phyloP scores from a whole-genome alignment of 2,329 filamentous ascomycete species.

The Thelonectria rubi region DNA sequence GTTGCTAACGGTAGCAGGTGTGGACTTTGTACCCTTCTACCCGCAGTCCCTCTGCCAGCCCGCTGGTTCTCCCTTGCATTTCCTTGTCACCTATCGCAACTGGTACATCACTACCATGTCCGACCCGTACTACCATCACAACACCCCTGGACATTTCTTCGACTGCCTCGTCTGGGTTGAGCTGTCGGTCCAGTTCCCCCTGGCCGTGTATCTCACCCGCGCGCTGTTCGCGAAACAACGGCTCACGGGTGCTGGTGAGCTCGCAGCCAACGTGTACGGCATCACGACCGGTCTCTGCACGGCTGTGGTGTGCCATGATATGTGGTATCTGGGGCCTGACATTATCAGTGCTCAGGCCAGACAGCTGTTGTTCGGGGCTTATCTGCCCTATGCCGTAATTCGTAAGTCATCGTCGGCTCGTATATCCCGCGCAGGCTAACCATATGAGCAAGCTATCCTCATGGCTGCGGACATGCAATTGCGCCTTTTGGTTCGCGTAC shows the following conservation, averaged over 20 bases:
- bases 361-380: slow-evolving; percentile 2
- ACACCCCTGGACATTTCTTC: slow-evolving; percentile 4
- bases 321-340: slow-evolving; percentile 4
- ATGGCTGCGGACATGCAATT: background rate
- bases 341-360: background rate
- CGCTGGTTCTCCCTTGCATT: slow-evolving; percentile 9
- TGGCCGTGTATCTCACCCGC: slow-evolving; percentile 3
- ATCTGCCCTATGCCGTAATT: background rate
- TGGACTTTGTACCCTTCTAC: slow-evolving; percentile 23
- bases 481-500: background rate
- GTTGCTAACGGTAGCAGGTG: background rate
- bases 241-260: background rate
- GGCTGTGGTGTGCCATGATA: slow-evolving; percentile 2
- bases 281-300: background rate
- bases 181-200: background rate
- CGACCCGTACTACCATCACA: slow-evolving; percentile 15
- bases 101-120: slow-evolving; percentile 23
- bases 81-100: slow-evolving; percentile 18
- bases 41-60: slow-evolving; percentile 16
- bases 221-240: background rate
- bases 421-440: background rate
- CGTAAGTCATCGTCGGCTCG: background rate
- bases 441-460: background rate
- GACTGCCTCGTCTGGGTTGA: slow-evolving; percentile 7
- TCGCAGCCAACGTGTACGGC: background rate